Evolutionary conservation across 2,329 filamentous ascomycete genomes (phyloP), one percentile per base, ranked within the genome.

Genomic region (Hirsutella rhossiliensis): DNA sequence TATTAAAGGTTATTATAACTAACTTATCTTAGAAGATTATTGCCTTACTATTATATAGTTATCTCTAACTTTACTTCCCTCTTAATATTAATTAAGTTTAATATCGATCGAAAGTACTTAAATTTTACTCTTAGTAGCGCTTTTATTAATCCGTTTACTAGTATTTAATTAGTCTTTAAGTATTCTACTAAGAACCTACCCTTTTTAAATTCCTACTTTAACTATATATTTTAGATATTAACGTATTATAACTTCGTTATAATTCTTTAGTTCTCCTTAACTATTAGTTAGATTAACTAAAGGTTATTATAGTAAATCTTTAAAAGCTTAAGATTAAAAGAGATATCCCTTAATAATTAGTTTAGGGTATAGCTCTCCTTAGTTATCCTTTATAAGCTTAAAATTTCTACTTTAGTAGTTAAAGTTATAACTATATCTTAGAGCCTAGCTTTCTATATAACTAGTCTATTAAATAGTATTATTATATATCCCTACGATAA

Each of bases 301-400:
- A 32, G 30, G 20, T 44, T 44, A 36, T 44, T 23, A 28, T 29
- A 44, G 18, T 12, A 32, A 29, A 44, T 19, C 43, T 44, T 41
- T 3, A 41, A 27, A 19, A 27, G 39, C 29, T 27, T n/a, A 27
- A 40, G 31, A n/a, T n/a, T n/a, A n/a, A n/a, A n/a, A n/a, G n/a
- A n/a, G n/a, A n/a, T n/a, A n/a, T n/a, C n/a, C n/a, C 3, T 40
- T 17, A 41, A 20, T 4, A 41, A 19, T 31, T 27, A 4, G 15
- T 41, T 27, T 19, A 41, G 27, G 23, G 39, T 27, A 20, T 41
- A 41, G 29, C 39, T 41, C n/a, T 41, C 39, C n/a, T 41, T 41
- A 13, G 39, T 20, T 11, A 27, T 29, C 11, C 39, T 17, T 19
- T 20, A 27, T 17, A 41, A 27, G n/a, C 36, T 38, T n/a, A 38